Conservation (phyloP, 2,329 filamentous ascomycete genomes). For the Drechmeria coniospora region DNA sequence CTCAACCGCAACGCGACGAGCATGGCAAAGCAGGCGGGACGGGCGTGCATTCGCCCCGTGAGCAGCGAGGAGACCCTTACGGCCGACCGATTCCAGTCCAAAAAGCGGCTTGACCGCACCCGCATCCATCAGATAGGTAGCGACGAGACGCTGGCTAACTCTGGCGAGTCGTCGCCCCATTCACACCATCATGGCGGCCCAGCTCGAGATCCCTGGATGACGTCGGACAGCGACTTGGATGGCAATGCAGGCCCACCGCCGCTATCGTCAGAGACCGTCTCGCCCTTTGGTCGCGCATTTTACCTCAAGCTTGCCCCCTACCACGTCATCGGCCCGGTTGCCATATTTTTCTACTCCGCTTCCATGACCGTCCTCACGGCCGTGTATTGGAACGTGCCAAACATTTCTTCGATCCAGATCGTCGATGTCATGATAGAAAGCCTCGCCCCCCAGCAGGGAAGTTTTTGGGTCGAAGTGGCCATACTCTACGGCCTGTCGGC, state of each 20-base stretch:
- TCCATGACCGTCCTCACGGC: slow-evolving; percentile 28
- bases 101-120: slow-evolving; percentile 2
- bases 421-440: slow-evolving; percentile 18
- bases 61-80: slow-evolving; percentile 10
- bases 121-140: slow-evolving; percentile 11
- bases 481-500: slow-evolving; percentile 25
- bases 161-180: slow-evolving; percentile 2
- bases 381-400: slow-evolving; percentile 35
- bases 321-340: slow-evolving; percentile 28
- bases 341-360: slow-evolving; percentile 34
- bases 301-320: slow-evolving; percentile 35
- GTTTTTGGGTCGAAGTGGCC: slow-evolving; percentile 16
- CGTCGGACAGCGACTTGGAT: slow-evolving; percentile 9
- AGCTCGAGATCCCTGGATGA: slow-evolving; percentile 4
- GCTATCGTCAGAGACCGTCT: slow-evolving; percentile 10
- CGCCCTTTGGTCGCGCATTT: slow-evolving; percentile 40
- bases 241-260: slow-evolving; percentile 1
- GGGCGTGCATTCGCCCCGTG: slow-evolving; percentile 5
- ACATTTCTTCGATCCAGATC: slow-evolving; percentile 31
- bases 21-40: slow-evolving; percentile 3
- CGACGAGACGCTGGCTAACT: slow-evolving; percentile 10
- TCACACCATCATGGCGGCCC: background rate
- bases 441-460: slow-evolving; percentile 9
- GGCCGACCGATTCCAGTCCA: slow-evolving; percentile 1
- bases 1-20: slow-evolving; percentile 3